Evolutionary conservation across 768 basidiomycete species (phyloP).

Genomic region (Albatrellus ellisii): DNA sequence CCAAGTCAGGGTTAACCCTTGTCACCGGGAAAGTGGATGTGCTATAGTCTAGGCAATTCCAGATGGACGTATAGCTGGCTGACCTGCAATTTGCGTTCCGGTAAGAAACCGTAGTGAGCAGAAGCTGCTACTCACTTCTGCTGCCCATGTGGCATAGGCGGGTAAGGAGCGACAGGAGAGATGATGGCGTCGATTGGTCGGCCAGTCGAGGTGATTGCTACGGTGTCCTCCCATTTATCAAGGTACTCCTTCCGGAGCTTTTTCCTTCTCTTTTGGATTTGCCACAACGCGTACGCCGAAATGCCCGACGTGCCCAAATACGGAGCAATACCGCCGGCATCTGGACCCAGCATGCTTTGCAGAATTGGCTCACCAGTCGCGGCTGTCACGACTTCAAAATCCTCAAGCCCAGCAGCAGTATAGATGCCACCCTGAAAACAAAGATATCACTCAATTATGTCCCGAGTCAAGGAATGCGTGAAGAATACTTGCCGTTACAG

Average conservation of each 20-base stretch:
- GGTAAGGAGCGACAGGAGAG: slow-evolving; percentile 28
- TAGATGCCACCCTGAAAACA: slow-evolving; percentile 8
- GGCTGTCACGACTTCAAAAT: slow-evolving; percentile 4
- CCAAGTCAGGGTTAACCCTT: slow-evolving; percentile 28
- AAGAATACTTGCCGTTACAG: slow-evolving; percentile 15
- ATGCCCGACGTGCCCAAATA: slow-evolving; percentile 3
- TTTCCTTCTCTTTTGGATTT: slow-evolving; percentile 29
- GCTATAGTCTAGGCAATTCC: slow-evolving; percentile 36
- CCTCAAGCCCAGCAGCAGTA: slow-evolving; percentile 8
- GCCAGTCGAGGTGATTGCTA: slow-evolving; percentile 29
- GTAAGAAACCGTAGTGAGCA: neutral
- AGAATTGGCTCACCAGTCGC: slow-evolving; percentile 11
- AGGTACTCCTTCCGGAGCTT: slow-evolving; percentile 31
- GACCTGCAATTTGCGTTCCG: slow-evolving; percentile 16
- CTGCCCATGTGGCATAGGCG: slow-evolving; percentile 32
- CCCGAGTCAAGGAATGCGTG: neutral
- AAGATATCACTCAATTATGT: neutral
- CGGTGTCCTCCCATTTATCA: slow-evolving; percentile 36
- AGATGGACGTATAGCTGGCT: slow-evolving; percentile 31
- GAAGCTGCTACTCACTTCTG: slow-evolving; percentile 22
- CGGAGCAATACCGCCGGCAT: neutral
- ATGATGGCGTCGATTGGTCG: slow-evolving; percentile 42
- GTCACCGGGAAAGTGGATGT: slow-evolving; percentile 35
- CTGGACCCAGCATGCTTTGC: slow-evolving; percentile 5
- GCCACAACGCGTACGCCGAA: slow-evolving; percentile 27